Evolutionary conservation across 1,139 yeast genomes (phyloP).

Genomic region (Geotrichum cucujoidarum): DNA sequence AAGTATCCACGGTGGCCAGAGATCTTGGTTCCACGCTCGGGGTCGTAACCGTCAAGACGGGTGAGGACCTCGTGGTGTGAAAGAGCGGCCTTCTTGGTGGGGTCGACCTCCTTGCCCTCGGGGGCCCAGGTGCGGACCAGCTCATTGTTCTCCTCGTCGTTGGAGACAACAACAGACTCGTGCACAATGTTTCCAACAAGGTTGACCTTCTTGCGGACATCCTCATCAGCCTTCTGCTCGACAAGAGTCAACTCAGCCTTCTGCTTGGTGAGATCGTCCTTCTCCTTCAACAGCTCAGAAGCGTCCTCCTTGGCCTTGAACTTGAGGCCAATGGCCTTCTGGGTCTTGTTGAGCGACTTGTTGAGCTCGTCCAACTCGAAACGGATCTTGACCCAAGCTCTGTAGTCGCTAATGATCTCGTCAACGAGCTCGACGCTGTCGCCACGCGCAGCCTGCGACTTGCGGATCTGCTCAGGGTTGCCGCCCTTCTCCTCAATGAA

Average conservation of each 20-base stretch:
- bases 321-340: conserved; percentile 87
- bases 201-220: conserved; percentile 73
- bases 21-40: conserved; percentile 96
- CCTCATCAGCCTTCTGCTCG: conserved; percentile 77
- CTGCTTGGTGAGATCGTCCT: conserved; percentile 64
- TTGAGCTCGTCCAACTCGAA: conserved; percentile 87
- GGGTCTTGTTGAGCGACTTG: conserved; percentile 79
- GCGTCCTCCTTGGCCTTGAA: conserved; percentile 96
- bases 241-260: conserved; percentile 60
- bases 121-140: conserved; percentile 87
- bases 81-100: conserved; percentile 62
- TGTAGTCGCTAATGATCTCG: conserved; percentile 86
- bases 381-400: conserved; percentile 87
- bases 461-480: conserved; percentile 79
- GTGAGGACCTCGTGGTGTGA: conserved; percentile 95
- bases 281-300: conserved; percentile 68
- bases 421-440: conserved; percentile 92
- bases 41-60: conserved; percentile 95
- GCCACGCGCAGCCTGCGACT: conserved; percentile 90
- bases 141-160: conserved; percentile 87
- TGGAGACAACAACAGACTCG: conserved; percentile 79
- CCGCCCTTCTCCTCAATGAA: conserved; percentile 97
- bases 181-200: conserved; percentile 92
- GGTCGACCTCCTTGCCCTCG: conserved; percentile 47
- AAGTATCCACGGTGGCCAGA: conserved; percentile 99